These are phyloP conservation scores for Crotalaria pallida DNA, from an alignment of 306 rosid species.

Conservation along the genomic window DNA sequence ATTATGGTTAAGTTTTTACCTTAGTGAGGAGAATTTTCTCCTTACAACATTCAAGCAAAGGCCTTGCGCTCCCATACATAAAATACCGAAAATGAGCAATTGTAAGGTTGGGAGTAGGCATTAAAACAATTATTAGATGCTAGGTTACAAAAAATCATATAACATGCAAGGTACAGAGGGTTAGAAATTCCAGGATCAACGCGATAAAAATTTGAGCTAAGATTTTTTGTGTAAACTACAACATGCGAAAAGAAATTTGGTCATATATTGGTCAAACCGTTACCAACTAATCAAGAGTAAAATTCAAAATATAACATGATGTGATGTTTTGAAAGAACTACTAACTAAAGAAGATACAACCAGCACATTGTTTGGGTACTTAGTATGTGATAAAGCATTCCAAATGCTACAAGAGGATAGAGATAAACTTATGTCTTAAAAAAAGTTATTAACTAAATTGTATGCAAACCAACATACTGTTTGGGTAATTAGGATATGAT, in stretches of 20 bases:
- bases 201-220: background rate
- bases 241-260: background rate
- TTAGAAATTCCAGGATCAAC: constrained; percentile 2
- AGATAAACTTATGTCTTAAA: too few relatives aligned
- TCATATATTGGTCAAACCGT: constrained; percentile 9
- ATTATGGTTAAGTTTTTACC: too few relatives aligned
- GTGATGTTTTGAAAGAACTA: too few relatives aligned
- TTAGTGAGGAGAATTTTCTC: too few relatives aligned
- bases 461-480: background rate
- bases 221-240: background rate
- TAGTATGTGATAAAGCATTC: too few relatives aligned
- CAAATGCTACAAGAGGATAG: too few relatives aligned
- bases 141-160: background rate
- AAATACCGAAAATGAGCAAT: background rate
- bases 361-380: too few relatives aligned
- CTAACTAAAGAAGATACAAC: too few relatives aligned
- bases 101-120: too few relatives aligned
- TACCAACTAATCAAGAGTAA: background rate
- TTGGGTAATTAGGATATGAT: background rate
- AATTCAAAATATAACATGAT: too few relatives aligned
- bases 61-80: background rate
- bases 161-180: background rate
- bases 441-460: background rate
- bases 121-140: background rate
- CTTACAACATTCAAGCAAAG: background rate